These are phyloP conservation scores for Penicillium daleae DNA, from an alignment of 495 filamentous ascomycete genomes.

Conservation along the genomic window DNA sequence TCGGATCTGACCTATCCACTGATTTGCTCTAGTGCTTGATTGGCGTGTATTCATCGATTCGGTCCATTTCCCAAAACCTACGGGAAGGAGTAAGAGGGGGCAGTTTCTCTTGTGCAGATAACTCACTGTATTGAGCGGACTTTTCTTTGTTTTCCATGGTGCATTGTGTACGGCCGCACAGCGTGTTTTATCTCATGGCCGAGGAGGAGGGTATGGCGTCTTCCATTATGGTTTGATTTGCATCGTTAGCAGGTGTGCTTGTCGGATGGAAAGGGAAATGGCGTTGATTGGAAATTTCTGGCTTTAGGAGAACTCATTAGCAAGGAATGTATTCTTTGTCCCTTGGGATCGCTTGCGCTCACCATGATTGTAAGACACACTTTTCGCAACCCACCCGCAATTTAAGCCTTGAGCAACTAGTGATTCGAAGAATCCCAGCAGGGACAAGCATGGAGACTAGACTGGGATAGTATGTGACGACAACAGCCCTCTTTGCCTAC, in stretches of 20 bases:
- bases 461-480: neutral
- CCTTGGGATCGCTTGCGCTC: neutral
- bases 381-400: neutral
- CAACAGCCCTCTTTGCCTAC: neutral
- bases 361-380: neutral
- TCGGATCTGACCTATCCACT: too few species aligned
- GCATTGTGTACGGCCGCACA: neutral
- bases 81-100: slow-evolving; percentile 21
- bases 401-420: neutral
- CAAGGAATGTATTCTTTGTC: neutral
- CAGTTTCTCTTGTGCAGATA: slow-evolving; percentile 40
- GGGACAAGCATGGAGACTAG: neutral
- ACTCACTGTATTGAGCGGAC: slow-evolving; percentile 19
- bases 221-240: neutral
- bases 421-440: neutral
- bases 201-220: neutral
- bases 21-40: slow-evolving; percentile 24
- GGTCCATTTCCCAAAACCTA: slow-evolving; percentile 30
- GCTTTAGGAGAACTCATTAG: neutral
- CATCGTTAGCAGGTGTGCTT: neutral
- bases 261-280: neutral
- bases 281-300: neutral
- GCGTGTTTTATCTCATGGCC: neutral
- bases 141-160: neutral
- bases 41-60: slow-evolving; percentile 40